A percentile compares a stretch with the other conserved stretches of the same genome.
phyloP scores from a whole-genome alignment of 1,284 basidiomycete species.

The Trichosporon sp. region DNA sequence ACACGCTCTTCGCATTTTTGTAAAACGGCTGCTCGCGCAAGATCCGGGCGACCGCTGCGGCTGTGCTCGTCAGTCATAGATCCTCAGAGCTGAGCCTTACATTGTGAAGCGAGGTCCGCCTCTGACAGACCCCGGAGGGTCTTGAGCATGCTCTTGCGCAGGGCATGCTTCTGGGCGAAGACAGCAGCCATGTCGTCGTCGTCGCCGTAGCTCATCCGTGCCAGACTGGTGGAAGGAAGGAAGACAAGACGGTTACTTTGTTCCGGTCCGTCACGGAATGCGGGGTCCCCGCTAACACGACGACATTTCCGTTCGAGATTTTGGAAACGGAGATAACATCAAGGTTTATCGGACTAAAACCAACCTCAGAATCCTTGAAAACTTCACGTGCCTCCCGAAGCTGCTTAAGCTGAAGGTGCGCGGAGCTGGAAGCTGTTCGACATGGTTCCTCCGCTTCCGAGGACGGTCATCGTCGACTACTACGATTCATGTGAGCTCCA shows the following conservation, averaged over 20 bases:
- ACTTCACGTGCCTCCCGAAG: neutral
- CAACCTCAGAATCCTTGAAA: no score
- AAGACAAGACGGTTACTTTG: neutral
- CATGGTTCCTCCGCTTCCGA: constrained; percentile 34
- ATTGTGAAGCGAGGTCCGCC: constrained; percentile 35
- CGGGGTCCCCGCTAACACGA: neutral
- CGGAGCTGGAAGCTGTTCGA: neutral
- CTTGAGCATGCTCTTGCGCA: constrained; percentile 37
- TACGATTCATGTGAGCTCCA: constrained; percentile 47
- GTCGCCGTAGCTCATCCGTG: neutral
- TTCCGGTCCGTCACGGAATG: neutral
- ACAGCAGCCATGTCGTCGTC: constrained; percentile 19
- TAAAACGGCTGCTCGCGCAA: constrained; percentile 30
- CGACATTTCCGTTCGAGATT: neutral
- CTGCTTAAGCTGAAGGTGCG: neutral
- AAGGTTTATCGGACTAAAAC: neutral
- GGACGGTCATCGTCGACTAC: constrained; percentile 48
- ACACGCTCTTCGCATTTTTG: constrained; percentile 30
- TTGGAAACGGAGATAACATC: neutral
- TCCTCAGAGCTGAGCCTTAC: constrained; percentile 17
- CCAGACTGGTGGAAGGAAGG: neutral
- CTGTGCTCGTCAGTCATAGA: constrained; percentile 17
- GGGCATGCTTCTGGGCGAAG: constrained; percentile 33
- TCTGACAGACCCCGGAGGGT: constrained; percentile 31
- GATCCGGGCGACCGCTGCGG: constrained; percentile 29